Conservation (phyloP, 139 green algal genomes). For the Mychonastes homosphaera region DNA sequence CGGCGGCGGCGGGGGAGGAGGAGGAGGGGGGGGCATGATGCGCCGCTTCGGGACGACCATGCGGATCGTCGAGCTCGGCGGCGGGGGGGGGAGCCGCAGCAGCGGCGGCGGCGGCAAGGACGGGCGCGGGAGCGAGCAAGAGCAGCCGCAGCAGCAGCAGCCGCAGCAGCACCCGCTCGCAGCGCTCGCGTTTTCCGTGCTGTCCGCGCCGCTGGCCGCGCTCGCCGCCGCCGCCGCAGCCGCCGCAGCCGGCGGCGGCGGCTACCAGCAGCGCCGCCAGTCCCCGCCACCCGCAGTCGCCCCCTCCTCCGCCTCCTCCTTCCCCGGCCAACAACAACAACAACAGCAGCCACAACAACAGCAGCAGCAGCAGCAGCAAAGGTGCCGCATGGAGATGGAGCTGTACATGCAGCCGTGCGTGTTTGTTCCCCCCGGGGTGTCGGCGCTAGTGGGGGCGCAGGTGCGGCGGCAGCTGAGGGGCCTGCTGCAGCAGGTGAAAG, state of each 20-base stretch:
- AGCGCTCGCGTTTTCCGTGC: neutral
- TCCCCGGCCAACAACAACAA: neutral
- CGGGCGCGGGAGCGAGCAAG: constrained; percentile 6
- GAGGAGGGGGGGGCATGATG: constrained; percentile 17
- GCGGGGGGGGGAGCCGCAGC: neutral
- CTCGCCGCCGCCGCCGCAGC: too few relatives aligned
- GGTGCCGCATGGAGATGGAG: neutral
- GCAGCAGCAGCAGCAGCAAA: neutral
- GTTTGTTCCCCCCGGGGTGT: constrained; percentile 10
- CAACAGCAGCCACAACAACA: neutral
- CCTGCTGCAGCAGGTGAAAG: constrained; percentile 10
- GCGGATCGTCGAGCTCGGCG: neutral
- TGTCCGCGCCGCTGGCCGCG: neutral
- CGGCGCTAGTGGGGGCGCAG: constrained; percentile 9
- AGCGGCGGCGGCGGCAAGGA: neutral
- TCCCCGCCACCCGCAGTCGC: neutral
- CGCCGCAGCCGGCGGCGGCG: too few relatives aligned
- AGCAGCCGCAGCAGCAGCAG: neutral
- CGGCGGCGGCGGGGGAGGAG: neutral
- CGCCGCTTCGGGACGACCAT: constrained; percentile 4
- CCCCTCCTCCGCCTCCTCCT: neutral
- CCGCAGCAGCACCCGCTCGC: neutral
- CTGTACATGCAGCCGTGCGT: constrained; percentile 18
- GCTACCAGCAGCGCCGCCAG: neutral
- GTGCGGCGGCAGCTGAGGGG: constrained; percentile 10